A percentile compares a stretch with the other conserved stretches of the same genome.
Evolutionary conservation across 768 basidiomycete species (phyloP).

Genomic region (Termitomyces heimii): DNA sequence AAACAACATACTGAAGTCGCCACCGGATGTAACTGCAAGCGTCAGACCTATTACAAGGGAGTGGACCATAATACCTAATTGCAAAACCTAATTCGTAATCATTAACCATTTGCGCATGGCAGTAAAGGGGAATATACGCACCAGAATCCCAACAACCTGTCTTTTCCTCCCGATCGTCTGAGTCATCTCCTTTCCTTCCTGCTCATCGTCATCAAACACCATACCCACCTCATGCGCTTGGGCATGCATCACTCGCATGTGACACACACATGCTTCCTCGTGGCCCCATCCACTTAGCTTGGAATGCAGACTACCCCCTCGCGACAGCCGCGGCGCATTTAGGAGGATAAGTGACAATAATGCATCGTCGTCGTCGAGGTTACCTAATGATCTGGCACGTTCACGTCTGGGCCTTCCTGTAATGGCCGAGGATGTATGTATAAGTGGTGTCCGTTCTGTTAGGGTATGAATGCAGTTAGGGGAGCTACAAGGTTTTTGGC

Average conservation of each 20-base stretch:
- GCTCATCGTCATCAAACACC: constrained; percentile 11
- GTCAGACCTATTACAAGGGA: constrained; percentile 79
- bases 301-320: constrained; percentile 11
- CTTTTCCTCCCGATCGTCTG: constrained; percentile 44
- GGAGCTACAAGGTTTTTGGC: background rate
- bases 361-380: constrained; percentile 9
- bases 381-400: constrained; percentile 12
- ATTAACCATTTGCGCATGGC: background rate
- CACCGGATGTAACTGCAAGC: constrained; percentile 59
- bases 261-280: constrained; percentile 14
- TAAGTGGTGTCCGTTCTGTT: constrained; percentile 8
- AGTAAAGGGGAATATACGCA: constrained; percentile 23
- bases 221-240: constrained; percentile 3
- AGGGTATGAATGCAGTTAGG: constrained; percentile 1
- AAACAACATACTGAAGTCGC: constrained; percentile 59
- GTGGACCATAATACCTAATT: constrained; percentile 84
- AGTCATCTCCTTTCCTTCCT: constrained; percentile 12
- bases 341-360: constrained; percentile 14
- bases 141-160: constrained; percentile 72
- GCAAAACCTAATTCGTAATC: constrained; percentile 48
- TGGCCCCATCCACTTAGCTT: constrained; percentile 9
- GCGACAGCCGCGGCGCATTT: constrained; percentile 15
- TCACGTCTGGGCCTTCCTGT: background rate
- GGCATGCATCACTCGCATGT: constrained; percentile 6
- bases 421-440: constrained; percentile 3